A percentile compares a stretch with the other conserved stretches of the same genome.
These are phyloP conservation scores for Mycena latifolia DNA, from an alignment of 768 basidiomycete genomes.

Conservation along the genomic window DNA sequence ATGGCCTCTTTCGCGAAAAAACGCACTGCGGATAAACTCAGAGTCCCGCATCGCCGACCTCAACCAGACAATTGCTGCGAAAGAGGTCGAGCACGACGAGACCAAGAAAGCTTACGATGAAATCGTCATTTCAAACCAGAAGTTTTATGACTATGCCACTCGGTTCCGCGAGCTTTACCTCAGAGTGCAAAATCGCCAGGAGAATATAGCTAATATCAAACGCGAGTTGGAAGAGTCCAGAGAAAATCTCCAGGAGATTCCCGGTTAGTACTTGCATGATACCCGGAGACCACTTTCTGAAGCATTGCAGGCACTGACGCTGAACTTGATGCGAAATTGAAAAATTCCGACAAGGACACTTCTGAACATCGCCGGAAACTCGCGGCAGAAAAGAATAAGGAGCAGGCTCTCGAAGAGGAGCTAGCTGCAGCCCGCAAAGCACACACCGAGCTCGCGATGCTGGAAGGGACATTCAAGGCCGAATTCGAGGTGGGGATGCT, in stretches of 20 bases:
- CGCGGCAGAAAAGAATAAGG: slow-evolving; percentile 59
- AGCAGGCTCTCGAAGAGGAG: slow-evolving; percentile 74
- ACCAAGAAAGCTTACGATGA: slow-evolving; percentile 74
- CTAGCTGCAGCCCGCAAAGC: slow-evolving; percentile 59
- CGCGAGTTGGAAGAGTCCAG: slow-evolving; percentile 72
- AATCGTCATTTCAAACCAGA: slow-evolving; percentile 75
- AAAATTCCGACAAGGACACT: slow-evolving; percentile 72
- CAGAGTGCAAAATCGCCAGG: slow-evolving; percentile 72
- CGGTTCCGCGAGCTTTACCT: slow-evolving; percentile 90
- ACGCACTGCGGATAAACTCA: slow-evolving; percentile 88
- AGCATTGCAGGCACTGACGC: slow-evolving; percentile 74
- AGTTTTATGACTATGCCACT: slow-evolving; percentile 85
- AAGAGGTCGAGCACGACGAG: slow-evolving; percentile 81
- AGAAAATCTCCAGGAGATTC: slow-evolving; percentile 74
- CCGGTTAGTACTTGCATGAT: slow-evolving; percentile 57
- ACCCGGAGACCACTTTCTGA: slow-evolving; percentile 12
- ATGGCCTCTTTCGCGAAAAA: slow-evolving; percentile 85
- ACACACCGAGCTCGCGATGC: slow-evolving; percentile 68
- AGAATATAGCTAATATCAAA: slow-evolving; percentile 71
- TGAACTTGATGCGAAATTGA: slow-evolving; percentile 69
- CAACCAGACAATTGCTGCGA: slow-evolving; percentile 70
- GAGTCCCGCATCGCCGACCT: slow-evolving; percentile 70
- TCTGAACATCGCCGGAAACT: slow-evolving; percentile 62
- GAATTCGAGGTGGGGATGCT: slow-evolving; percentile 71
- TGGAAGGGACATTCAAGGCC: slow-evolving; percentile 77